phyloP scores from a whole-genome alignment of 176 grass and related monocot genomes.

The Zea luxurians region DNA sequence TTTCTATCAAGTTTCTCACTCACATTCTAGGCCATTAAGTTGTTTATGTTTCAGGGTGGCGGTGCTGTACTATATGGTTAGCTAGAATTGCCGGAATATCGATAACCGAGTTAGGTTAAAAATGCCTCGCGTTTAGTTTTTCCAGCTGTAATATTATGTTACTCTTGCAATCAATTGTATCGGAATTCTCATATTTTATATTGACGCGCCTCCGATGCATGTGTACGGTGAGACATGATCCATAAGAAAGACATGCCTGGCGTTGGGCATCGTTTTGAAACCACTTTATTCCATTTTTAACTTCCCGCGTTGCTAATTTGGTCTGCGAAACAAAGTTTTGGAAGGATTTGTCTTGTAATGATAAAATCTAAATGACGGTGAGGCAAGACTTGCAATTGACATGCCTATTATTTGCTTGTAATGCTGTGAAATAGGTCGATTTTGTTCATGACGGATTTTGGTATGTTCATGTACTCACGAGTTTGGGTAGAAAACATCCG shows the following conservation, averaged over 20 bases:
- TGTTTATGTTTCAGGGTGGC: not conserved
- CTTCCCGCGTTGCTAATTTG: not conserved
- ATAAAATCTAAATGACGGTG: not conserved
- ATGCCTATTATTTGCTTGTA: not conserved
- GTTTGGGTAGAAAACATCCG: no score
- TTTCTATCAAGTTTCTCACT: not conserved
- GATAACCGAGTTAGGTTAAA: slow-evolving; percentile 1
- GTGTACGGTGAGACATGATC: not conserved
- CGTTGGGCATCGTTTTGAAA: not conserved
- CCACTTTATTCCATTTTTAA: not conserved
- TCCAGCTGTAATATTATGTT: not conserved
- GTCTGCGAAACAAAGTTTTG: not conserved
- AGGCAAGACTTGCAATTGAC: not conserved
- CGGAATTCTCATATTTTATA: not conserved
- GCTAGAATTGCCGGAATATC: not conserved
- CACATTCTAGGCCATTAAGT: not conserved
- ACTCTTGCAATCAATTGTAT: not conserved
- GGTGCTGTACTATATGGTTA: not conserved
- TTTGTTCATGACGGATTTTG: not conserved
- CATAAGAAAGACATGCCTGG: not conserved
- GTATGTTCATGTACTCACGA: no score
- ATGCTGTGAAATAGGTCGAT: not conserved
- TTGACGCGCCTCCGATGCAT: not conserved
- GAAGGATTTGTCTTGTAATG: not conserved
- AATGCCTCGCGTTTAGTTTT: not conserved